Evolutionary conservation across 2,329 filamentous ascomycete species (phyloP).

Genomic region (Geoglossum cookeanum): DNA sequence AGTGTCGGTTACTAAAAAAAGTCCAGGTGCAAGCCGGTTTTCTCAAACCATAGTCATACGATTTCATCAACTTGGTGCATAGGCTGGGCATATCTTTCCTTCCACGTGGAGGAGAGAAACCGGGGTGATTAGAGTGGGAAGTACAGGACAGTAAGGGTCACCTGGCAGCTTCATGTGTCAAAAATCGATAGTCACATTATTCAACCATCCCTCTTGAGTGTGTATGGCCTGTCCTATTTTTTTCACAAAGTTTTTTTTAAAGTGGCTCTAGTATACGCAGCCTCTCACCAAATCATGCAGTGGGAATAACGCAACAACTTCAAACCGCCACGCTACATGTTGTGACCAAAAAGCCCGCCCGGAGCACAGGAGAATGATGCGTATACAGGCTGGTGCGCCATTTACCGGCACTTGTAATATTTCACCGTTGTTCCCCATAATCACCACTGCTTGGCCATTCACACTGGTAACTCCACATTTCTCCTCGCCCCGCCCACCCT

Average conservation of each 20-base stretch:
- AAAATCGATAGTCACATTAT: background rate
- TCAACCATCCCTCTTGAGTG: background rate
- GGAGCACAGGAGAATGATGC: background rate
- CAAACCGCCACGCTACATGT: background rate
- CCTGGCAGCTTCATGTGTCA: background rate
- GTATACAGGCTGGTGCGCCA: background rate
- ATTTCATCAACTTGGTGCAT: constrained; percentile 2
- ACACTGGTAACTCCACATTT: constrained; percentile 64
- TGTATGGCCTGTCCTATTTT: background rate
- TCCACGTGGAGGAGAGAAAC: background rate
- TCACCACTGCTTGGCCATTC: constrained; percentile 14
- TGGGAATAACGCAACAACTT: background rate
- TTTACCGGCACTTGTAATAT: background rate
- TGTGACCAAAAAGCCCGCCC: background rate
- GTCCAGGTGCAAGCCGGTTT: background rate
- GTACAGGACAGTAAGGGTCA: background rate
- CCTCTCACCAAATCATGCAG: background rate
- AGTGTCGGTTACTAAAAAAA: constrained; percentile 49
- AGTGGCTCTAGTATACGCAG: background rate
- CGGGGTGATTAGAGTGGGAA: background rate
- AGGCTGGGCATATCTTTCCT: background rate
- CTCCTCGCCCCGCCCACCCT: constrained; percentile 47
- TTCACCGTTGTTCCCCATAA: background rate
- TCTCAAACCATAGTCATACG: background rate
- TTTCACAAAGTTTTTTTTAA: background rate